These are phyloP conservation scores for Pholiota adiposa DNA, from an alignment of 1,284 basidiomycete genomes.

Conservation along the genomic window DNA sequence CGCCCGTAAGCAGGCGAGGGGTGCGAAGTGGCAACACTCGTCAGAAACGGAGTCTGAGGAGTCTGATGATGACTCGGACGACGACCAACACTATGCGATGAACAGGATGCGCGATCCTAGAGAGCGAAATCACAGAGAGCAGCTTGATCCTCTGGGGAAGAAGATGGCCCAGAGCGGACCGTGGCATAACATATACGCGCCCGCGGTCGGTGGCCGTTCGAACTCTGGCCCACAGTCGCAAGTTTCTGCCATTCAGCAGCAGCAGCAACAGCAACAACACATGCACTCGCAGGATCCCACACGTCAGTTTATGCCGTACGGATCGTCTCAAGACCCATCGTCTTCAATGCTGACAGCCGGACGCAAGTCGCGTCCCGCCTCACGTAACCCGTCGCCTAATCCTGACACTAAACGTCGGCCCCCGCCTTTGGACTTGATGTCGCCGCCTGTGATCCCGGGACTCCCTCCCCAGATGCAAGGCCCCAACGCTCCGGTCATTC, in stretches of 20 bases:
- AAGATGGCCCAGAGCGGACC: neutral
- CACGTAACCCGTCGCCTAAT: conserved; percentile 7
- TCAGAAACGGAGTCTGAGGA: conserved; percentile 5
- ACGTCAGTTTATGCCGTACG: neutral
- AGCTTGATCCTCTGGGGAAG: neutral
- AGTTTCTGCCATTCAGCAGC: neutral
- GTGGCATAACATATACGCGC: conserved; percentile 9
- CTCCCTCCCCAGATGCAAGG: neutral
- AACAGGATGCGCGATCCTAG: neutral
- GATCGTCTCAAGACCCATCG: neutral
- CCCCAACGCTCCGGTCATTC: neutral
- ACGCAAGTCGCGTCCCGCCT: neutral
- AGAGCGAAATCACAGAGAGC: neutral
- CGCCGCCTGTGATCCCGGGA: conserved; percentile 1
- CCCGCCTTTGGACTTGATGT: neutral
- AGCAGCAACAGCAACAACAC: too few relatives aligned
- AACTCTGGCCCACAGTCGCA: neutral
- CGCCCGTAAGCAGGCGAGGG: conserved; percentile 13
- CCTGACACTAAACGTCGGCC: conserved; percentile 6
- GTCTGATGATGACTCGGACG: neutral
- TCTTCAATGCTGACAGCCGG: neutral
- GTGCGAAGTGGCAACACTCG: conserved; percentile 2
- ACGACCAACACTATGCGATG: neutral
- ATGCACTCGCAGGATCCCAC: neutral
- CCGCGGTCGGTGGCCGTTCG: neutral